Percentiles rank a stretch among this genome's conserved stretches.
Evolutionary conservation across 306 rosid species (phyloP).

Genomic region (Begonia peltatifolia): DNA sequence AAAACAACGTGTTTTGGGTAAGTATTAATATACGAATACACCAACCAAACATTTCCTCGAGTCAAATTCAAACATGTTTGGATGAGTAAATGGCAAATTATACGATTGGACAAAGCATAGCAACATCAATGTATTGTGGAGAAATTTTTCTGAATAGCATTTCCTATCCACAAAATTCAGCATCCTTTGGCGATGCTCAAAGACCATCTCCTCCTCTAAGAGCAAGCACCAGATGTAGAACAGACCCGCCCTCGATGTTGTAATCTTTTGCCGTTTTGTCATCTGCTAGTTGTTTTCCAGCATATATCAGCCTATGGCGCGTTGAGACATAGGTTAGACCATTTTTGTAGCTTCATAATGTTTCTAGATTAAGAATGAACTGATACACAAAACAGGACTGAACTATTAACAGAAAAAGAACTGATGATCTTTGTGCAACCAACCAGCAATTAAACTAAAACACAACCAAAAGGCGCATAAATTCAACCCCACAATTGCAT

Average conservation of each 20-base stretch:
- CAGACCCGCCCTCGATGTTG: conserved; percentile 97
- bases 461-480: too few relatives aligned
- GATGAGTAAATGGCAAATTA: neutral
- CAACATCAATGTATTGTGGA: neutral
- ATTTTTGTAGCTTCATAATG: too few relatives aligned
- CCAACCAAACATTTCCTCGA: neutral
- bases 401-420: too few relatives aligned
- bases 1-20: too few relatives aligned
- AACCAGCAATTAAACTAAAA: too few relatives aligned
- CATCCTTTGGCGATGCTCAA: conserved; percentile 6
- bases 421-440: too few relatives aligned
- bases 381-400: too few relatives aligned
- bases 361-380: too few relatives aligned
- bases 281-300: conserved; percentile 95
- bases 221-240: conserved; percentile 91
- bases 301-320: conserved; percentile 74
- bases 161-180: neutral
- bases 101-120: neutral
- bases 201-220: conserved; percentile 52
- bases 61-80: neutral
- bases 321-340: neutral
- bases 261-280: conserved; percentile 98
- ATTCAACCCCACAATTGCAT: too few relatives aligned
- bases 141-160: neutral
- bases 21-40: too few relatives aligned